phyloP scores from a whole-genome alignment of 345 rosid species.

The Eucalyptus regnans region DNA sequence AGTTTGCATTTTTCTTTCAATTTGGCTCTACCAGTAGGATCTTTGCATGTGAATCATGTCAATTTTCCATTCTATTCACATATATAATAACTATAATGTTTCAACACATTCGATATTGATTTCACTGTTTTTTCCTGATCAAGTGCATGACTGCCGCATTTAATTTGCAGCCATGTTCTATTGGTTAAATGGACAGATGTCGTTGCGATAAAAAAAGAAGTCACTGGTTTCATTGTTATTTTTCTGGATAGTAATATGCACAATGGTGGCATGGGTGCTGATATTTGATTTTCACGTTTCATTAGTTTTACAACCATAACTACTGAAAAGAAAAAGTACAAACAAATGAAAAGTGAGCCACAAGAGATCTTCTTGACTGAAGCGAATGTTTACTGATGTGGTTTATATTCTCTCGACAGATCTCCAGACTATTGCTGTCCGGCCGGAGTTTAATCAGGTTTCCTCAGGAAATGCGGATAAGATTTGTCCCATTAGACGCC shows the following conservation, averaged over 20 bases:
- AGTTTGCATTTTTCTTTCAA: background rate
- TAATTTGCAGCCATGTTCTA: background rate
- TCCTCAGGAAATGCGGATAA: background rate
- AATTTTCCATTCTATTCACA: background rate
- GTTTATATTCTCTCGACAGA: background rate
- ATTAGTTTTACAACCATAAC: background rate
- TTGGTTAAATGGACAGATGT: background rate
- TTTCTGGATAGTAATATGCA: background rate
- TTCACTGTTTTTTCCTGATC: background rate
- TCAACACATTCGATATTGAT: background rate
- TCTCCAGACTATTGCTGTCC: background rate
- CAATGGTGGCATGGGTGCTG: background rate
- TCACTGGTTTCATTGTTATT: background rate
- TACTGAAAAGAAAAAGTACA: background rate
- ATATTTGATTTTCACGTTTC: background rate
- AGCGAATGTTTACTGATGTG: background rate
- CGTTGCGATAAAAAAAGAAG: background rate
- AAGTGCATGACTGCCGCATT: background rate
- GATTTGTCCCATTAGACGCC: conserved; percentile 34
- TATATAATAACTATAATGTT: background rate
- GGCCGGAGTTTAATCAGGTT: background rate
- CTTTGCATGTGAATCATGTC: background rate
- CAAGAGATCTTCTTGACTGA: background rate
- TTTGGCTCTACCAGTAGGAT: background rate
- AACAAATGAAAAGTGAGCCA: background rate